Evolutionary conservation across 2,329 filamentous ascomycete genomes (phyloP).

Genomic region (Emydomyces testavorans): DNA sequence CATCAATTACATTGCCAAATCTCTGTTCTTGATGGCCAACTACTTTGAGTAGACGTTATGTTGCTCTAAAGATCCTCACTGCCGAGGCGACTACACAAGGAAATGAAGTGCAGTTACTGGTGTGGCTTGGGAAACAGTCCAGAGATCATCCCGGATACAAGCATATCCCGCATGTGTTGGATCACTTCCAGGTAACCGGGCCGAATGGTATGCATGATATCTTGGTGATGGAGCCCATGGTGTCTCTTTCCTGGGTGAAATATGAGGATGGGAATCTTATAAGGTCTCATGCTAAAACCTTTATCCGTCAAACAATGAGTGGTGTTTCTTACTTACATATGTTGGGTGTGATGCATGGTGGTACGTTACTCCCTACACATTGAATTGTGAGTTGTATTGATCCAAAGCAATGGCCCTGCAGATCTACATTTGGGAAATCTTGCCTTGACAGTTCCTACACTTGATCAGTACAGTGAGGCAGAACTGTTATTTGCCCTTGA

Average conservation of each 20-base stretch:
- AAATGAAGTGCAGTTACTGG: background rate
- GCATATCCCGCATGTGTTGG: slow-evolving; percentile 29
- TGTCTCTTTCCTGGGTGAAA: background rate
- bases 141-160: too few species aligned
- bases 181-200: slow-evolving; percentile 32
- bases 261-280: background rate
- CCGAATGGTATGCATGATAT: slow-evolving; percentile 39
- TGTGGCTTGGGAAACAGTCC: background rate
- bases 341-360: background rate
- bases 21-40: slow-evolving; percentile 10
- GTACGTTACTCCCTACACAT: background rate
- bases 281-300: background rate
- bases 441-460: slow-evolving; percentile 3
- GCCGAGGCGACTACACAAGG: background rate
- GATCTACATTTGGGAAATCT: slow-evolving; percentile 6
- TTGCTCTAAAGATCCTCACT: slow-evolving; percentile 3
- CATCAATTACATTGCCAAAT: background rate
- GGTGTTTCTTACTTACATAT: background rate
- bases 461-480: slow-evolving; percentile 1
- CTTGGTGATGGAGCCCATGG: slow-evolving; percentile 18
- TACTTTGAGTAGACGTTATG: background rate
- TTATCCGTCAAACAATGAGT: background rate
- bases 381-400: background rate
- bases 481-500: slow-evolving; percentile 6
- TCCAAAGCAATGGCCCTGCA: background rate